phyloP scores from a whole-genome alignment of 2,329 filamentous ascomycete species.

The Nothopassalora personata region DNA sequence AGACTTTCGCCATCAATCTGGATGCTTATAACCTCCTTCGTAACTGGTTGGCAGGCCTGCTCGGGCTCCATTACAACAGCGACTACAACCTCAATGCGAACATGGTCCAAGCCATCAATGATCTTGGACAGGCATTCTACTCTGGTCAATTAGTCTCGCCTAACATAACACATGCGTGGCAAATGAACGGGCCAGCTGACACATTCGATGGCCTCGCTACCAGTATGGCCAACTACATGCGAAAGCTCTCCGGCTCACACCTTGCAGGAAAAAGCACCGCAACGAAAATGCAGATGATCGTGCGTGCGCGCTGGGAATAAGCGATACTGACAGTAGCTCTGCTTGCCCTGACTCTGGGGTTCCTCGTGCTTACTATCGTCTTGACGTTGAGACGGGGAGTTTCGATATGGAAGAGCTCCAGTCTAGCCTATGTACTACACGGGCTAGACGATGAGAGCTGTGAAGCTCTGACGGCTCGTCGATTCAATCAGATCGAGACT shows the following conservation, averaged over 20 bases:
- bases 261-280: background rate
- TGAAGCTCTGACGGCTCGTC: background rate
- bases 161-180: background rate
- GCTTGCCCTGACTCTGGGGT: constrained; percentile 6
- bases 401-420: constrained; percentile 14
- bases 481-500: background rate
- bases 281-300: background rate
- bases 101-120: background rate
- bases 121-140: background rate
- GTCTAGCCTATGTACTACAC: constrained; percentile 11
- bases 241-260: background rate
- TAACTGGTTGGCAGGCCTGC: background rate
- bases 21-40: background rate
- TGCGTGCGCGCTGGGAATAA: constrained; percentile 14
- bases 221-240: constrained; percentile 9
- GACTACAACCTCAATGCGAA: background rate
- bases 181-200: constrained; percentile 1
- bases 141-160: background rate
- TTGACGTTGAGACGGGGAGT: background rate
- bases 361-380: constrained; percentile 2
- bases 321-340: constrained; percentile 6
- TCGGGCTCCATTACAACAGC: background rate
- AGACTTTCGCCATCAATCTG: background rate
- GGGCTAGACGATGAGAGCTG: constrained; percentile 4
- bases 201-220: constrained; percentile 5